phyloP scores from a whole-genome alignment of 768 basidiomycete genomes.

The Termitomyces sp. region DNA sequence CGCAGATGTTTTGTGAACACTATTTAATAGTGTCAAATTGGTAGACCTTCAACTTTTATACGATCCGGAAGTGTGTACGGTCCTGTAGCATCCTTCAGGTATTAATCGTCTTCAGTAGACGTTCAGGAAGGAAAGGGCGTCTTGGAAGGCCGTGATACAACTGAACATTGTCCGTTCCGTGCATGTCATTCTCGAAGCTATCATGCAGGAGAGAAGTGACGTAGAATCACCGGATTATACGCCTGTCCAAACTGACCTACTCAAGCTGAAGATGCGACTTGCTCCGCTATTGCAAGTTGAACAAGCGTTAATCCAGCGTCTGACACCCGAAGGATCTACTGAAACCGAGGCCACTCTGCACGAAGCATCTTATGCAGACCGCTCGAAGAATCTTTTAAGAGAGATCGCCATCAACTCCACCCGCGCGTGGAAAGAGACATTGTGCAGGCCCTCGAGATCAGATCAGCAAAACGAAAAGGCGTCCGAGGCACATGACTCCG shows the following conservation, averaged over 20 bases:
- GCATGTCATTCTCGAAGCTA: constrained; percentile 54
- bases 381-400: constrained; percentile 23
- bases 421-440: constrained; percentile 44
- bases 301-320: constrained; percentile 47
- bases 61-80: constrained; percentile 42
- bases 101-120: constrained; percentile 26
- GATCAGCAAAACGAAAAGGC: constrained; percentile 18
- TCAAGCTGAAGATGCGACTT: constrained; percentile 54
- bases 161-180: constrained; percentile 68
- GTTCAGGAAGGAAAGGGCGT: constrained; percentile 53
- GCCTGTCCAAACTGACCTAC: constrained; percentile 35
- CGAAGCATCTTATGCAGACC: constrained; percentile 18
- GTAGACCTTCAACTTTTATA: constrained; percentile 63
- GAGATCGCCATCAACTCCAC: constrained; percentile 53
- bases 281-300: constrained; percentile 61
- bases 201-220: constrained; percentile 28
- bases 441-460: constrained; percentile 28
- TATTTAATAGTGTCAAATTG: background rate
- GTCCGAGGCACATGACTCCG: constrained; percentile 40
- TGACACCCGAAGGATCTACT: constrained; percentile 41
- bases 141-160: constrained; percentile 66
- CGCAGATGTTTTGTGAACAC: background rate
- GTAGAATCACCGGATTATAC: constrained; percentile 19
- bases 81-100: background rate
- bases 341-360: constrained; percentile 24